Evolutionary conservation across 176 grass and related monocot genomes (phyloP), one percentile per base, ranked within the genome.

Genomic region (Rhynchospora tenuis): DNA sequence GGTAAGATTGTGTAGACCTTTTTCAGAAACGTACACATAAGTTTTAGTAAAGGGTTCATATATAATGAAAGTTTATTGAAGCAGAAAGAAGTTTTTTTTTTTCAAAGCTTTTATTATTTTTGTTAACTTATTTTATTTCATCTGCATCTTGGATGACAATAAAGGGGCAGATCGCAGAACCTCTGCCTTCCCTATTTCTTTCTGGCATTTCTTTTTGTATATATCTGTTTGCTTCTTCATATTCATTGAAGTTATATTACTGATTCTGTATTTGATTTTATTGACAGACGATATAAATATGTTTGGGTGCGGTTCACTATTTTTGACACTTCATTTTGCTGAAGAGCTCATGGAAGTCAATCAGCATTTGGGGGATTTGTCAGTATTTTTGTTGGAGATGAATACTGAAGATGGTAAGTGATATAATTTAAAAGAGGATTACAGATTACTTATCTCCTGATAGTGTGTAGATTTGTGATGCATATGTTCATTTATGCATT

Each of bases 321-420:
- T 70, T 70, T 3, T 0, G 4, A 80, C 52, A 61, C 33, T 80
- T 9, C 56, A 9, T 13, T 2, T 44, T 38, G 54, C 38, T 4
- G n/a, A 62, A 42, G 28, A 80, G 14, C 55, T 80, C 4, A 29
- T 20, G 16, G 77, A 80, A 59, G 14, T 80, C 51, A 80, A 80
- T 59, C 48, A n/a, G 22, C 52, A 80, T 61, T 59, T 80, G 17
- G 27, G 54, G 0, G 55, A 80, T 80, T 80, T 60, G 29, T 31
- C 77, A 1, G 11, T 10, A 45, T 45, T 45, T 80, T 29, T 80
- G 52, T 62, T 59, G 26, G 56, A 80, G 55, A 29, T 45, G 23
- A 12, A 61, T 62, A 61, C 20, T 59, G 58, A 57, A 60, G 15
- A 46, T 28, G 55, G 55, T 45, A 45, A 70, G 67, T 70, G 0